Base-by-base conservation (phyloP, 2,329 filamentous ascomycete genomes). In the Hymenoscyphus linearis region DNA sequence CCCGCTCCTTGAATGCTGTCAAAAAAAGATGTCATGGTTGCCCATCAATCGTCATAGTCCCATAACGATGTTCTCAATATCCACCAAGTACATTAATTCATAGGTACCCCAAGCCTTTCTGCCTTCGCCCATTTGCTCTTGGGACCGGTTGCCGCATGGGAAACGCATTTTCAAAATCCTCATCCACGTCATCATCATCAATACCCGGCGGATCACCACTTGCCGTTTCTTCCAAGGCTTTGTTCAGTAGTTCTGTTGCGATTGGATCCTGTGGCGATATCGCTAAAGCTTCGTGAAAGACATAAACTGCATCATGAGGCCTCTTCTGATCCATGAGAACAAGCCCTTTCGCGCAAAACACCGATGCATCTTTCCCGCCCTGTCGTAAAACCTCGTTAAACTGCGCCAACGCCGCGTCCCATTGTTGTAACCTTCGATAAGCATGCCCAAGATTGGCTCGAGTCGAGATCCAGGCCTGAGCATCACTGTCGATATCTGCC, bases 381-480 rank as follows among this genome's bases (percentile, higher is more conserved):
- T 90, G 84, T 13, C 93, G 82, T 34, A 97, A 81, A 34, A 96
- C 95, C 70, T 93, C 88, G 65, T 97, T 90, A 69, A 97, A 98
- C 71, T 93, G 85, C 1, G 80, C 81, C 12, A 98, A 80, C 0
- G 93, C 89, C 58, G 89, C 85, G 34, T 87, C 81, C 66, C 87
- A 86, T 60, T 85, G 80, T 1, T 86, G 82, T 60, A 89, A 76
- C 18, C 91, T 86, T 58, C 95, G 85, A 65, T 92, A 88, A 0
- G 93, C 89, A 72, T 99, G 95, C 0, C 87, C 96, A 16, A 99
- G 82, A 69, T 99, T 99, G 3, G 90, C 90, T 44, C 92, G 85
- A 0, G 90, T 93, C 2, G 91, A 85, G 2, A 96, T 78, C 87
- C 90, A 96, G 1, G 93, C 90, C 55, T 85, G 83, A 0, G 90